Base-by-base conservation (phyloP, 257 asterid species). In the Solanum pennellii region DNA sequence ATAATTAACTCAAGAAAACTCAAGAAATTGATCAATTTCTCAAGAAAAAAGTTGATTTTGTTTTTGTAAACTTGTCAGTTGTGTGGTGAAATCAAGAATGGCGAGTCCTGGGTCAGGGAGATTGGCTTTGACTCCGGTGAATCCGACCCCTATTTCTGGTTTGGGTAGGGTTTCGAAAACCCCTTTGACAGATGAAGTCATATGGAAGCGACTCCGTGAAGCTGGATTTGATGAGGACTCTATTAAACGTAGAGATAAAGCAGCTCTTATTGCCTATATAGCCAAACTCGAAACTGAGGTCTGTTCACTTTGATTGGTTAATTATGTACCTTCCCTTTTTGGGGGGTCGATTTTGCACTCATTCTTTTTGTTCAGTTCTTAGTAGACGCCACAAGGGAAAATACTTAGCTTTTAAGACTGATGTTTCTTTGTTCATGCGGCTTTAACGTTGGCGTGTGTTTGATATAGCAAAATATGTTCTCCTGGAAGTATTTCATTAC, bases 201-300 rank as follows among this genome's bases (percentile, higher is more conserved):
- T 97, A 12, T 96, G 99, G 99, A 95, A 91, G 88, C 91, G 96
- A 83, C 94, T 97, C 59, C 92, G 92, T 85, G 98, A 97, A 59
- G 98, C 98, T 5, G 99, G 99, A 6, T 94, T 97, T 80, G 99
- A 96, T 86, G 99, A 97, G 88, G 99, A 97, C 62, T 93, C 98
- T 42, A 92, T 97, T 89, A 95, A 95, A 86, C 98, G 98, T 69
- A 92, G 98, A 83, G 99, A 97, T 86, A 97, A 97, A 87, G 95
- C 98, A 12, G 92, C 99, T 20, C 99, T 96, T 66, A 93, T 97
- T 85, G 97, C 99, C 60, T 95, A 92, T 90, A 96, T 97, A 60
- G 95, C 99, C 60, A 95, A 94, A 91, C 92, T 96, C 75, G 98
- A 97, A 93, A 93, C 96, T 71, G 97, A 96, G 98, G 99, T 97